Evolutionary conservation across 805 yeast genomes (phyloP).

Genomic region (Candida piceae): DNA sequence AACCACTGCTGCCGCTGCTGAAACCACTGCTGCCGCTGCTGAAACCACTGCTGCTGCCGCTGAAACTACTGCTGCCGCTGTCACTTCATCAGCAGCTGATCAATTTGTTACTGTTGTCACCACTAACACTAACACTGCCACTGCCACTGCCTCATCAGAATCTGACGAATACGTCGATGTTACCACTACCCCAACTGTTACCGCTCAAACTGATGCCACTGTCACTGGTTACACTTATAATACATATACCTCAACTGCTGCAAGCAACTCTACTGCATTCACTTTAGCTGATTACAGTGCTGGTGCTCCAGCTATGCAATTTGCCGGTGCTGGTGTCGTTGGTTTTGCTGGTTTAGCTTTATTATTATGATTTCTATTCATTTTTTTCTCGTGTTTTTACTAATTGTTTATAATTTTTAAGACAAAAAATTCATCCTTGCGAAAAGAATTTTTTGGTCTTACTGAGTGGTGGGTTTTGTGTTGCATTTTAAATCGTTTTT

Average conservation of each 20-base stretch:
- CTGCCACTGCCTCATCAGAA: conserved; percentile 11
- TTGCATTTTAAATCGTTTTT: no score
- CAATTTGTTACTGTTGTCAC: conserved; percentile 6
- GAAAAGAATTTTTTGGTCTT: no score
- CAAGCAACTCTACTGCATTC: conserved; percentile 9
- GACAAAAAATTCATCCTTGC: no score
- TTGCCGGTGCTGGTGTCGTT: conserved; percentile 25
- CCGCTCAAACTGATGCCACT: conserved; percentile 37
- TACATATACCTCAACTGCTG: conserved; percentile 18
- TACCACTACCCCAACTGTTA: conserved; percentile 36
- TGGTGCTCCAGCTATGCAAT: conserved; percentile 8
- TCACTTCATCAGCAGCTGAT: conserved; percentile 12
- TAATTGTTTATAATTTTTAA: no score
- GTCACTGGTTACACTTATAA: conserved; percentile 25
- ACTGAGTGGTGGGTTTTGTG: no score
- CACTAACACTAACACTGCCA: conserved; percentile 8
- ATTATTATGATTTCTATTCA: conserved; percentile 25
- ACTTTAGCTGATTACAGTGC: conserved; percentile 15
- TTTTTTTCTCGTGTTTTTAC: no score
- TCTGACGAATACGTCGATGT: conserved; percentile 15
- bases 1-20: not conserved
- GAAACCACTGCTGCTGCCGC: no score
- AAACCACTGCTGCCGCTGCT: no score
- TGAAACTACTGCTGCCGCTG: conserved; percentile 14
- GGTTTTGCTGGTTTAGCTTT: conserved; percentile 28